These are phyloP conservation scores for Aspergillus campestris DNA, from an alignment of 495 filamentous ascomycete genomes.

Conservation along the genomic window DNA sequence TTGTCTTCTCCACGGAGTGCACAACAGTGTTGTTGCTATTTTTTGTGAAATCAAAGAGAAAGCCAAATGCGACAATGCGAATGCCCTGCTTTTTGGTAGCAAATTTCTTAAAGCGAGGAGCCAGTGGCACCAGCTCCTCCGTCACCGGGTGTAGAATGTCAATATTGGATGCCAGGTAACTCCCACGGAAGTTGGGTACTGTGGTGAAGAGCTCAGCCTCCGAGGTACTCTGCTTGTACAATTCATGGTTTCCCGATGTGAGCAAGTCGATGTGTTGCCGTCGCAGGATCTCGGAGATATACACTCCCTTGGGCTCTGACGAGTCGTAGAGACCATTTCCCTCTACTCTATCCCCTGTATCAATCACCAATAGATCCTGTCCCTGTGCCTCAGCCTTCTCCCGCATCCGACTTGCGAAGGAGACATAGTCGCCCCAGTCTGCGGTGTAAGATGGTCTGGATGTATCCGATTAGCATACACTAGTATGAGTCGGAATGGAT, in stretches of 20 bases:
- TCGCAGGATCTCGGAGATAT: conserved; percentile 75
- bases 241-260: conserved; percentile 89
- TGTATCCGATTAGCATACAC: conserved; percentile 4
- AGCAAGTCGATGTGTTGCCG: conserved; percentile 78
- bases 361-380: conserved; percentile 77
- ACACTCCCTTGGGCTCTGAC: conserved; percentile 77
- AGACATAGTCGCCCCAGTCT: conserved; percentile 97
- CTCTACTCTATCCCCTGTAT: conserved; percentile 91
- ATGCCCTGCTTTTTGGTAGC: conserved; percentile 80
- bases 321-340: conserved; percentile 96
- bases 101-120: conserved; percentile 77
- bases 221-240: conserved; percentile 74
- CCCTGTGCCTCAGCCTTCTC: conserved; percentile 67
- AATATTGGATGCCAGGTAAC: conserved; percentile 83
- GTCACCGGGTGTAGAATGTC: conserved; percentile 72
- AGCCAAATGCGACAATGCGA: conserved; percentile 81
- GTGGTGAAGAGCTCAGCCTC: conserved; percentile 67
- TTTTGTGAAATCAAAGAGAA: conserved; percentile 84
- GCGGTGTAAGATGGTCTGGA: conserved; percentile 75
- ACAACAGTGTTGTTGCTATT: conserved; percentile 87
- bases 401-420: conserved; percentile 76
- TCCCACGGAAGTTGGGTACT: conserved; percentile 66
- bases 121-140: conserved; percentile 63
- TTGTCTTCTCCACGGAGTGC: conserved; percentile 63
- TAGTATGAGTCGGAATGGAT: background rate